Evolutionary conservation across 23 red algal species (phyloP).

Genomic region (Gracilaria caudata): DNA sequence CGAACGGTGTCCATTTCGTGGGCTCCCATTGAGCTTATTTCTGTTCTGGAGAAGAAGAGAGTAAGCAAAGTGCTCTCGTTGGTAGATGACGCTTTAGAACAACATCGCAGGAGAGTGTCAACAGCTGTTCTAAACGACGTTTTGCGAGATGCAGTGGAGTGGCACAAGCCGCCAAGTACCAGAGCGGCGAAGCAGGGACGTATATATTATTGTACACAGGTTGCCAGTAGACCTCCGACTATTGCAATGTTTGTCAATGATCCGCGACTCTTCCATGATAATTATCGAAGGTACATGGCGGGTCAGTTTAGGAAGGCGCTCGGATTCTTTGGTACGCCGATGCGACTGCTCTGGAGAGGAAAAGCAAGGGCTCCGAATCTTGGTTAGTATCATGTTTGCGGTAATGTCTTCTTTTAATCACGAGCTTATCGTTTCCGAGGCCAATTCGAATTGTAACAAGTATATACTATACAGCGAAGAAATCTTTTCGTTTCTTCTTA

Average conservation of each 20-base stretch:
- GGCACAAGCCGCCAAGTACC: slow-evolving; percentile 87
- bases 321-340: slow-evolving; percentile 88
- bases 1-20: slow-evolving; percentile 74
- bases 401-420: not conserved
- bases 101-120: slow-evolving; percentile 84
- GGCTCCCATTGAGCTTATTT: slow-evolving; percentile 82
- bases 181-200: slow-evolving; percentile 79
- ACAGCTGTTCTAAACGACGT: slow-evolving; percentile 96
- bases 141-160: slow-evolving; percentile 83
- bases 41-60: slow-evolving; percentile 77
- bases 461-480: too few species aligned
- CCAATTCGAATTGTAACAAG: too few species aligned
- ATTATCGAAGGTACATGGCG: slow-evolving; percentile 86
- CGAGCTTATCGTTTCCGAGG: not conserved
- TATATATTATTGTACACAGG: slow-evolving; percentile 98
- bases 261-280: slow-evolving; percentile 90
- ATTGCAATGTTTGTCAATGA: slow-evolving; percentile 98
- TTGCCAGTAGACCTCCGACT: slow-evolving; percentile 84
- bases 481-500: not conserved
- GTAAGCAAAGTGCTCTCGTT: slow-evolving; percentile 49
- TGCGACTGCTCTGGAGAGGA: slow-evolving; percentile 90
- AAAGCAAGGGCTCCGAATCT: slow-evolving; percentile 64
- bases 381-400: not conserved
- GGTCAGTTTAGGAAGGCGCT: slow-evolving; percentile 83
- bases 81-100: slow-evolving; percentile 81